Conservation (phyloP, 148 eudicot genomes). For the Chenopodium quinoa region DNA sequence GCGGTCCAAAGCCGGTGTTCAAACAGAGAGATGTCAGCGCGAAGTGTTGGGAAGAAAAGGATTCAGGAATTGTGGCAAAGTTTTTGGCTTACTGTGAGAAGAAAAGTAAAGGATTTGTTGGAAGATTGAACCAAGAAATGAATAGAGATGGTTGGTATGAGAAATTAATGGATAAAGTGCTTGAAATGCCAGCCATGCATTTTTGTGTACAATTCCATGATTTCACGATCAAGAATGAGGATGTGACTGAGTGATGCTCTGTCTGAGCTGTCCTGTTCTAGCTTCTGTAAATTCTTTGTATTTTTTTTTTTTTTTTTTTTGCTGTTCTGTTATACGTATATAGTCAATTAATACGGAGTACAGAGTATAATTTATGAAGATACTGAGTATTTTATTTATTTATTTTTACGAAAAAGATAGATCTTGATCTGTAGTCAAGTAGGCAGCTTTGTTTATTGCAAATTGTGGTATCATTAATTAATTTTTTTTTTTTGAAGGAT, state of each 20-base stretch:
- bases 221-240: neutral
- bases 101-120: slow-evolving; percentile 41
- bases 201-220: slow-evolving; percentile 25
- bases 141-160: slow-evolving; percentile 37
- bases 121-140: slow-evolving; percentile 45
- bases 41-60: slow-evolving; percentile 45
- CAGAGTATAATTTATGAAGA: no score
- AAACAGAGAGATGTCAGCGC: slow-evolving; percentile 1
- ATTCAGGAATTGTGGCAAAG: slow-evolving; percentile 40
- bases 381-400: no score
- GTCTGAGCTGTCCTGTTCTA: no score
- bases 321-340: no score
- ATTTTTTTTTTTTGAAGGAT: no score
- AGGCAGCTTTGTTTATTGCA: no score
- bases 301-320: no score
- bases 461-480: no score
- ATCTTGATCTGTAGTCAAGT: no score
- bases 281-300: no score
- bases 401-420: no score
- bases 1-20: neutral
- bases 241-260: neutral
- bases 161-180: slow-evolving; percentile 29
- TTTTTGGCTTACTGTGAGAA: slow-evolving; percentile 44
- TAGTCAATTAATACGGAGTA: no score
- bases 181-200: slow-evolving; percentile 22